These are phyloP conservation scores for Blumeria graminis DNA, from an alignment of 2,329 filamentous ascomycete species.

Conservation along the genomic window DNA sequence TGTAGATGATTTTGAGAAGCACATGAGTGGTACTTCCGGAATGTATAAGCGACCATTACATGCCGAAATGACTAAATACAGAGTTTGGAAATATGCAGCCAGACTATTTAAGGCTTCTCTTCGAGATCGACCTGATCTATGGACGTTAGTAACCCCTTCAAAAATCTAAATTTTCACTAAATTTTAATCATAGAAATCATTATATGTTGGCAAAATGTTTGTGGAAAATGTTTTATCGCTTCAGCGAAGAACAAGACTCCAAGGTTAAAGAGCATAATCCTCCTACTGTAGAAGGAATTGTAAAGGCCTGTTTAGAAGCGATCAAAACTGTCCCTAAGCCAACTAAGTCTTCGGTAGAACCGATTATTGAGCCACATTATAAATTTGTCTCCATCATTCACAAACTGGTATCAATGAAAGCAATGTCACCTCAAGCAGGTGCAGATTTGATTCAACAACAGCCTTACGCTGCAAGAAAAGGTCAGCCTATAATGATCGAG, in stretches of 20 bases:
- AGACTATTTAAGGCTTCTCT: conserved; percentile 35
- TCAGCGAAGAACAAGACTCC: conserved; percentile 18
- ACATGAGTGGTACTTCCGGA: conserved; percentile 27
- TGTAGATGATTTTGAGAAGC: conserved; percentile 34
- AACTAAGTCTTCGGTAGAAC: conserved; percentile 33
- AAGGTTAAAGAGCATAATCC: conserved; percentile 14
- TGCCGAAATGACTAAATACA: conserved; percentile 29
- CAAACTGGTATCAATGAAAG: conserved; percentile 28
- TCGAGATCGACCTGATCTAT: conserved; percentile 31
- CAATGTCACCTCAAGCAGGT: conserved; percentile 10
- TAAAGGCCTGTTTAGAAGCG: conserved; percentile 31
- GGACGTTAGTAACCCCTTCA: conserved; percentile 25
- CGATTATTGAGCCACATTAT: conserved; percentile 48
- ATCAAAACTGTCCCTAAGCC: conserved; percentile 36
- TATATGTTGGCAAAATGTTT: conserved; percentile 48
- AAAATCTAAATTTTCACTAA: neutral
- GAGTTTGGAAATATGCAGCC: conserved; percentile 40
- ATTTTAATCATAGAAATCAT: conserved; percentile 24
- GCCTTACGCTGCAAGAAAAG: conserved; percentile 12
- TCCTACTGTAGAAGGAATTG: conserved; percentile 20
- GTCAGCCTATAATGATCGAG: conserved; percentile 11
- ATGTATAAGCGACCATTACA: conserved; percentile 35
- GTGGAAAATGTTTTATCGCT: conserved; percentile 41
- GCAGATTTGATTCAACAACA: conserved; percentile 16
- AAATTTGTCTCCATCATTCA: conserved; percentile 43